phyloP scores from a whole-genome alignment of 768 basidiomycete genomes.

The Lactarius vividus region DNA sequence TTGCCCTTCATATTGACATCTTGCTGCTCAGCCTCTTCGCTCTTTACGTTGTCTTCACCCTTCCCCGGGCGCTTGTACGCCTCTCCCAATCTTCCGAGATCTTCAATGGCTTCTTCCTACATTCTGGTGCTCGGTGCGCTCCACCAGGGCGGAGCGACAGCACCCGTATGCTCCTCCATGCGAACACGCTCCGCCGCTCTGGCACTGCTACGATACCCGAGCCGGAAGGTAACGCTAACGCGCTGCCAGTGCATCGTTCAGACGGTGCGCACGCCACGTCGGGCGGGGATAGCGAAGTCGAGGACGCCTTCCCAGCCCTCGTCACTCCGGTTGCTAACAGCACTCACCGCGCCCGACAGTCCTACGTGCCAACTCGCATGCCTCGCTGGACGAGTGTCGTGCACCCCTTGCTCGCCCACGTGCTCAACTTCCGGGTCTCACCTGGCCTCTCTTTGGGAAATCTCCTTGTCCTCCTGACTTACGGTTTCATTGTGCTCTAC shows the following conservation, averaged over 20 bases:
- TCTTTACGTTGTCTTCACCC: conserved; percentile 18
- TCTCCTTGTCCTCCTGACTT: conserved; percentile 37
- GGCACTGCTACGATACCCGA: conserved; percentile 10
- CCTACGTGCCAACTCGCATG: conserved; percentile 35
- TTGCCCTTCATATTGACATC: conserved; percentile 23
- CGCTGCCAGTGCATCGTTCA: not conserved
- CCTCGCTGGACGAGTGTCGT: conserved; percentile 38
- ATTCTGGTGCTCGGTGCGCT: not conserved
- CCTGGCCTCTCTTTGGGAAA: conserved; percentile 41
- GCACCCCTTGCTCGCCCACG: conserved; percentile 34
- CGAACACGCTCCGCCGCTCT: conserved; percentile 14
- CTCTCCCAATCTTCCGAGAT: conserved; percentile 21
- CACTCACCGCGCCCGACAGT: not conserved
- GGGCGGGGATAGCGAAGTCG: not conserved
- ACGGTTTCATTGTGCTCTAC: conserved; percentile 38
- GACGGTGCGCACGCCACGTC: not conserved
- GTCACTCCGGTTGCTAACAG: not conserved
- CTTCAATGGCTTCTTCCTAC: conserved; percentile 23
- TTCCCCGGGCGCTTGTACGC: conserved; percentile 23
- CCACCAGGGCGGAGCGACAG: conserved; percentile 11
- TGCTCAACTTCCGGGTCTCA: conserved; percentile 36
- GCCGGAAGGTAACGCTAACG: not conserved
- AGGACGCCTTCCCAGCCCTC: not conserved
- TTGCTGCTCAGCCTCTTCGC: conserved; percentile 18
- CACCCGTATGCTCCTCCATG: conserved; percentile 20